Evolutionary conservation across 139 green algal species (phyloP).

Genomic region (Pleodorina starrii): DNA sequence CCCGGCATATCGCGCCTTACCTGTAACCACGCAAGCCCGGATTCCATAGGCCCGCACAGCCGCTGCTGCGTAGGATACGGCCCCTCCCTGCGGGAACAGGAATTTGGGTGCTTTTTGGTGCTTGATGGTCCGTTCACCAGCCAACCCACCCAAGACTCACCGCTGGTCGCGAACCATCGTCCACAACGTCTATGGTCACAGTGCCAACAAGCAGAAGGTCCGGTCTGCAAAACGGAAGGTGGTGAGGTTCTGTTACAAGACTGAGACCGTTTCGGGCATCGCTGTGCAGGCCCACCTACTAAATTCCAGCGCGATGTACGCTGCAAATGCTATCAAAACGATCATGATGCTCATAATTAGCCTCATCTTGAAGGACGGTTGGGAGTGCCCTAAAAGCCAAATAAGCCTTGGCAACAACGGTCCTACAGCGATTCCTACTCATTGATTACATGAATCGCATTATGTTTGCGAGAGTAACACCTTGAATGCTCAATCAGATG

Average conservation of each 20-base stretch:
- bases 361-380: slow-evolving; percentile 5
- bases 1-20: too few species aligned
- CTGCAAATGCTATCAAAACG: slow-evolving; percentile 6
- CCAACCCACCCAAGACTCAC: too few species aligned
- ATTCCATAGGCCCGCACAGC: slow-evolving; percentile 68
- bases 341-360: neutral
- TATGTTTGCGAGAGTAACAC: too few species aligned
- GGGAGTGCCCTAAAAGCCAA: too few species aligned
- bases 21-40: slow-evolving; percentile 80
- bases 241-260: neutral
- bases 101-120: too few species aligned
- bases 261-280: neutral
- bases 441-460: too few species aligned
- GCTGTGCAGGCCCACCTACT: neutral
- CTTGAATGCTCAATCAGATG: too few species aligned
- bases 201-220: slow-evolving; percentile 83
- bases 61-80: slow-evolving; percentile 83
- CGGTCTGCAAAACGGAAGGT: slow-evolving; percentile 62
- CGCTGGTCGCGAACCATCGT: slow-evolving; percentile 74
- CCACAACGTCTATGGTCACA: slow-evolving; percentile 84
- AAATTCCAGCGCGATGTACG: neutral
- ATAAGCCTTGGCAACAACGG: too few species aligned
- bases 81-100: slow-evolving; percentile 73
- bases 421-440: too few species aligned
- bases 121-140: too few species aligned